Percentiles rank a stretch among this genome's conserved stretches.
These are phyloP conservation scores for Cryoendolithus antarcticus DNA, from an alignment of 2,329 filamentous ascomycete genomes.

Conservation along the genomic window DNA sequence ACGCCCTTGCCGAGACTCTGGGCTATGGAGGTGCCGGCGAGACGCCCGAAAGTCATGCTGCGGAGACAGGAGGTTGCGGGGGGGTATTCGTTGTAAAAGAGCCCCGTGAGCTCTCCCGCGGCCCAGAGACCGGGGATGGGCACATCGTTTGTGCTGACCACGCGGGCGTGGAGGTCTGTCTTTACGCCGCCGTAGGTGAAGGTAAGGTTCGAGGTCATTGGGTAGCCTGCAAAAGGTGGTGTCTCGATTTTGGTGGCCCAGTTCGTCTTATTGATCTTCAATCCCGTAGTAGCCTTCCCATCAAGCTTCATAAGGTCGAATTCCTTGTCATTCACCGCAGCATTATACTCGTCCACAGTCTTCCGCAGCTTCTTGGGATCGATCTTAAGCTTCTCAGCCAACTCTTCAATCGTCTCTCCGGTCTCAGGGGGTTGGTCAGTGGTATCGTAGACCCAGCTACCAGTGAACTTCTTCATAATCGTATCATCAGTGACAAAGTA, in stretches of 20 bases:
- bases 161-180: slow-evolving; percentile 27
- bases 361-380: slow-evolving; percentile 26
- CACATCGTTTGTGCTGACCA: slow-evolving; percentile 27
- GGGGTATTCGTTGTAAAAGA: slow-evolving; percentile 26
- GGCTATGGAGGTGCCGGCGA: slow-evolving; percentile 21
- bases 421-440: slow-evolving; percentile 30
- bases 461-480: slow-evolving; percentile 31
- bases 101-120: slow-evolving; percentile 23
- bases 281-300: slow-evolving; percentile 27
- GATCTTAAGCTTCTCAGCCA: slow-evolving; percentile 27
- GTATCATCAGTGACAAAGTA: slow-evolving; percentile 30
- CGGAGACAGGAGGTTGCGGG: slow-evolving; percentile 22
- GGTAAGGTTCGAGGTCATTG: slow-evolving; percentile 18
- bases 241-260: slow-evolving; percentile 29
- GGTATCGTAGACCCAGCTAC: slow-evolving; percentile 32
- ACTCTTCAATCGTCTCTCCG: slow-evolving; percentile 28
- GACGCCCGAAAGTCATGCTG: slow-evolving; percentile 22
- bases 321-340: slow-evolving; percentile 26
- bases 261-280: slow-evolving; percentile 28
- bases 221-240: slow-evolving; percentile 28
- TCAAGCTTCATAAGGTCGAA: slow-evolving; percentile 32
- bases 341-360: slow-evolving; percentile 29
- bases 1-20: slow-evolving; percentile 11
- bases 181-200: slow-evolving; percentile 28
- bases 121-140: slow-evolving; percentile 27